Conservation (phyloP, 176 grass and related monocot species). For the Avena eriantha region DNA sequence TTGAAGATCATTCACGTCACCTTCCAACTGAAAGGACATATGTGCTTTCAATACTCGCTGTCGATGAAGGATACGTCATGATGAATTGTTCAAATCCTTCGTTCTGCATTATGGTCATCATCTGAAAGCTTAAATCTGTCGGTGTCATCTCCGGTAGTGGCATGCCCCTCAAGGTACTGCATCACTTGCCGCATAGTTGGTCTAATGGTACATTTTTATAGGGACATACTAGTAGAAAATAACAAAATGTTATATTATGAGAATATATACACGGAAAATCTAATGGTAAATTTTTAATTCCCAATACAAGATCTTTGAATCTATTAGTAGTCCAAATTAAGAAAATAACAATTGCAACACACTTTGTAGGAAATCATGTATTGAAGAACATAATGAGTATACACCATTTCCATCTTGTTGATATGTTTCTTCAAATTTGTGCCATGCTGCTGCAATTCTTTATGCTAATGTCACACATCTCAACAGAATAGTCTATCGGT, state of each 20-base stretch:
- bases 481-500: neutral
- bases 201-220: neutral
- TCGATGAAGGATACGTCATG: neutral
- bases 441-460: too few species aligned
- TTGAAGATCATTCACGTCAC: neutral
- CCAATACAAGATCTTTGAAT: neutral
- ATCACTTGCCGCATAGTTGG: too few species aligned
- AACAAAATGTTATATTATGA: neutral
- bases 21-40: neutral
- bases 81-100: conserved; percentile 1
- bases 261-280: neutral
- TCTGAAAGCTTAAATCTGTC: neutral
- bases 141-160: too few species aligned
- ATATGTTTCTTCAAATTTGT: neutral
- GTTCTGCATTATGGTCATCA: conserved; percentile 1
- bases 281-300: neutral
- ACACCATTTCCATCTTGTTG: neutral
- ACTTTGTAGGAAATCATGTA: neutral
- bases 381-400: neutral
- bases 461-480: neutral
- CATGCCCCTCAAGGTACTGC: too few species aligned
- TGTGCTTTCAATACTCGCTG: neutral
- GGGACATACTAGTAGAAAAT: neutral
- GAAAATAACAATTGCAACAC: neutral
- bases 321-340: neutral